Evolutionary conservation across 768 basidiomycete genomes (phyloP), one percentile per base, ranked within the genome.

Genomic region (Cystofilobasidium ferigula): DNA sequence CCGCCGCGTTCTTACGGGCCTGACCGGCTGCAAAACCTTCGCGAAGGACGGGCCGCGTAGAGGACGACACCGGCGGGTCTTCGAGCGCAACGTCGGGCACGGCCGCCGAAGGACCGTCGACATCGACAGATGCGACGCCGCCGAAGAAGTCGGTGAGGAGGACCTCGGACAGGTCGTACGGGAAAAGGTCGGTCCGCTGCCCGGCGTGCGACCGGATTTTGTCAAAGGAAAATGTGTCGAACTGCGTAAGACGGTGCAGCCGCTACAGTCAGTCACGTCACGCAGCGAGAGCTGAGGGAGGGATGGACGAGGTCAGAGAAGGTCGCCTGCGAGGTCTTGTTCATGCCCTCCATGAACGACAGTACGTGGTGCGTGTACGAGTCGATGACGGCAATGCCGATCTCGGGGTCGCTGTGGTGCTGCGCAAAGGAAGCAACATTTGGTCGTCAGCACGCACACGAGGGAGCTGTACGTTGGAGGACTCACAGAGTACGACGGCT

Each of bases 351-450:
- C 81, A 99, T 85, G 75, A 84, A 92, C 69, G 91, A 82, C 13
- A 99, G 83, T 34, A 93, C 80, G 72, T 87, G 87, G 77, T 98
- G 95, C 0, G 94, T 98, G 74, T 84, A 99, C 18, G 85, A 84
- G 74, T 99, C 95, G 69, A 97, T 95, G 57, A 99, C 92, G 0
- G 91, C 86, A 0, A 98, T 89, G 3, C 95, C 95, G 34, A 99
- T 85, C 69, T 97, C 94, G 40, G 85, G 79, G 78, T 99, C 95
- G 72, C 88, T 89, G 73, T 89, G 87, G 71, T 97, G 85, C 91
- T 97, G 70, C 8, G 10, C 62, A 57, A 64, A 51, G 10, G 16
- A 38, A 71, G 45, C n/a, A n/a, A n/a, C n/a, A n/a, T n/a, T n/a
- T n/a, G n/a, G n/a, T n/a, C n/a, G n/a, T n/a, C n/a, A n/a, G n/a